Evolutionary conservation across 768 basidiomycete species (phyloP).

Genomic region (Cystofilobasidium bisporidii): DNA sequence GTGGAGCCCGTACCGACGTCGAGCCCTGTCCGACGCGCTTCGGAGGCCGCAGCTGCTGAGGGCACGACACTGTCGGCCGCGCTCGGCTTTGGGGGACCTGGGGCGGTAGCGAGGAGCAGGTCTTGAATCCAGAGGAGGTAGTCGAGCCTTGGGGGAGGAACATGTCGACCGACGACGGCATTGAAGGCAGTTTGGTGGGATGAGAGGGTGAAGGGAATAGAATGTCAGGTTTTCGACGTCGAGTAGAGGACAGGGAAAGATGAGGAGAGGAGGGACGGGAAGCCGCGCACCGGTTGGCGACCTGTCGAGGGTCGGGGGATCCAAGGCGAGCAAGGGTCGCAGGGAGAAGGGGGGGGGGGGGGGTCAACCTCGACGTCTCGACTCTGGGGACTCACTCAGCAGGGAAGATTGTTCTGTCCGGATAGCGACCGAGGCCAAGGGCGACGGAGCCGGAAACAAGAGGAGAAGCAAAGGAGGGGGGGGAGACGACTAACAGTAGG

Average conservation of each 20-base stretch:
- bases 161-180: background rate
- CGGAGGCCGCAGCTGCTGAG: background rate
- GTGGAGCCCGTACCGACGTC: conserved; percentile 80
- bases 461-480: no score
- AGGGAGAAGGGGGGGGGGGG: no score
- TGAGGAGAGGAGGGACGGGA: background rate
- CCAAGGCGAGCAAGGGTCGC: background rate
- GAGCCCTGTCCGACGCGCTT: background rate
- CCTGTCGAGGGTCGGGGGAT: conserved; percentile 21
- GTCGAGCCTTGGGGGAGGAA: conserved; percentile 52
- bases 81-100: no score
- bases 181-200: background rate
- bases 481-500: conserved; percentile 63
- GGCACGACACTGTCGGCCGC: no score
- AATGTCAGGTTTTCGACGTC: background rate
- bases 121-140: conserved; percentile 72
- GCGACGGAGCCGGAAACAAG: no score
- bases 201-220: background rate
- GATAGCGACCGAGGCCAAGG: no score
- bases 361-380: no score
- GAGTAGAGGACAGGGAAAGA: no score
- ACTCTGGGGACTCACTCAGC: no score
- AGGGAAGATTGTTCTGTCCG: no score
- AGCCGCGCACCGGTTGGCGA: conserved; percentile 34
- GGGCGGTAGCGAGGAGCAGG: background rate